Evolutionary conservation across 2,329 filamentous ascomycete species (phyloP).

Genomic region (Aspergillus brunneoviolaceus): DNA sequence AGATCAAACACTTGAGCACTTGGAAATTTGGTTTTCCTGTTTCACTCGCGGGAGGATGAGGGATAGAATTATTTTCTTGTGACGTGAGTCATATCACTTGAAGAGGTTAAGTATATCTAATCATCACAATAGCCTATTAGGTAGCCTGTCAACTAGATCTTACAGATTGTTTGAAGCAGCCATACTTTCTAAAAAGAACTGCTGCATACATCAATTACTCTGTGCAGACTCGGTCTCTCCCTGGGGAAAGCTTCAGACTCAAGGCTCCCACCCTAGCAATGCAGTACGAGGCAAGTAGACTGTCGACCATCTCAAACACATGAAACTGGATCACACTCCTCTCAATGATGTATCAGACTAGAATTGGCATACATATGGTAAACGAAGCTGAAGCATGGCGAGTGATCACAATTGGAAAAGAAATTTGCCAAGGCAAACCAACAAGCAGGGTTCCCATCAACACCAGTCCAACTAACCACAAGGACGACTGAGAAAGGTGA

Average conservation of each 20-base stretch:
- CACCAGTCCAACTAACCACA: slow-evolving; percentile 22
- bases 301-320: slow-evolving; percentile 15
- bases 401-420: slow-evolving; percentile 9
- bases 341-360: slow-evolving; percentile 24
- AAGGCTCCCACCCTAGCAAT: neutral
- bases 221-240: neutral
- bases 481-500: slow-evolving; percentile 12
- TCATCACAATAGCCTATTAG: neutral
- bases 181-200: neutral
- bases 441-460: slow-evolving; percentile 19
- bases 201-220: neutral
- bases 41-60: neutral
- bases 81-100: neutral
- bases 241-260: neutral
- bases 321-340: slow-evolving; percentile 25
- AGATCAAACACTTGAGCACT: too few relatives aligned
- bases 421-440: slow-evolving; percentile 11
- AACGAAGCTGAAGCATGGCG: slow-evolving; percentile 9
- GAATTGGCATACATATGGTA: slow-evolving; percentile 12
- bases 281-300: neutral
- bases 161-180: too few relatives aligned
- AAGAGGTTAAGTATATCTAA: neutral
- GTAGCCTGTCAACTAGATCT: too few relatives aligned
- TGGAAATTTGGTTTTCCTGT: neutral
- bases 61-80: neutral